Evolutionary conservation across 1,139 yeast species (phyloP).

Genomic region (Candida buenavistaensis): DNA sequence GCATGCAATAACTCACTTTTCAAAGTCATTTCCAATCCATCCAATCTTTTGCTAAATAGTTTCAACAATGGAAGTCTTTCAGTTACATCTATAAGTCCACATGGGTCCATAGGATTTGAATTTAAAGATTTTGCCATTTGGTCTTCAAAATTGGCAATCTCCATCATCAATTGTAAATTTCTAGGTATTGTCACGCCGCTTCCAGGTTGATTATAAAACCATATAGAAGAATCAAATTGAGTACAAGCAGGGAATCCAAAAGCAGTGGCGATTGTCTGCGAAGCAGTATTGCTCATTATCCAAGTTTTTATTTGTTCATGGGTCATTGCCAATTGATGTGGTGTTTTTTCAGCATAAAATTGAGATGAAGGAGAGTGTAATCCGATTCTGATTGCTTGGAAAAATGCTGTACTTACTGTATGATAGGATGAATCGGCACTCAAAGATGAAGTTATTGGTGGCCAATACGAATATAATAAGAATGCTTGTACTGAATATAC

Average conservation of each 20-base stretch:
- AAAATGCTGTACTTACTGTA: constrained; percentile 87
- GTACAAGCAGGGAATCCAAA: constrained; percentile 95
- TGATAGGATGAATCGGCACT: constrained; percentile 97
- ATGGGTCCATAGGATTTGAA: constrained; percentile 66
- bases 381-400: constrained; percentile 90
- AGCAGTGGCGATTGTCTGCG: constrained; percentile 86
- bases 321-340: constrained; percentile 43
- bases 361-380: constrained; percentile 72
- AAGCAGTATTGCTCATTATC: constrained; percentile 88
- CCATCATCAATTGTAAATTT: constrained; percentile 70
- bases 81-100: constrained; percentile 63
- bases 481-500: constrained; percentile 95
- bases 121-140: constrained; percentile 79
- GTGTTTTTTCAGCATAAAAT: constrained; percentile 19
- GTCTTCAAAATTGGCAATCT: constrained; percentile 81
- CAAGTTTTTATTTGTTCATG: constrained; percentile 86
- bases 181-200: constrained; percentile 52
- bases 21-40: constrained; percentile 65
- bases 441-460: constrained; percentile 88
- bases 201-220: constrained; percentile 49
- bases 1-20: constrained; percentile 23
- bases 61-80: constrained; percentile 76
- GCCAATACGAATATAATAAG: constrained; percentile 88
- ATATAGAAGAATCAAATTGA: constrained; percentile 73
- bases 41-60: constrained; percentile 68